These are phyloP conservation scores for Cryptococcus deneoformans DNA, from an alignment of 1,284 basidiomycete species.

Conservation along the genomic window DNA sequence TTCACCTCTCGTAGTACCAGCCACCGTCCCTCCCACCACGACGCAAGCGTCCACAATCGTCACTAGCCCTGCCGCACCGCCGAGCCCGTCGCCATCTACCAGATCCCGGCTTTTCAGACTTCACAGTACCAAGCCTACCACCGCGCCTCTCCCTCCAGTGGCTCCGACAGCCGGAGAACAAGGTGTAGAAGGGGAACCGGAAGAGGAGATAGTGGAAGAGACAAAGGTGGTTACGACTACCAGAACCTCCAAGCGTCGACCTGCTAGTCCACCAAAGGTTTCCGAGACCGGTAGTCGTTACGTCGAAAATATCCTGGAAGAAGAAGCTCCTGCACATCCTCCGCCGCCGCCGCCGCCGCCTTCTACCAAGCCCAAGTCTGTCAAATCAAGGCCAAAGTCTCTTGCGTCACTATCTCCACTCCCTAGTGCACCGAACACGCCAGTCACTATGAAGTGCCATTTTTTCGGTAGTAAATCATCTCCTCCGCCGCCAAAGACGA, in stretches of 20 bases:
- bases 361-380: constrained; percentile 1
- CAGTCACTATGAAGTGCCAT: not conserved
- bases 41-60: not conserved
- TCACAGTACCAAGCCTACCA: constrained; percentile 2
- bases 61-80: not conserved
- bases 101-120: not conserved
- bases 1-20: constrained; percentile 10
- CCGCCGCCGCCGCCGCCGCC: not conserved
- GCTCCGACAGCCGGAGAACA: not conserved
- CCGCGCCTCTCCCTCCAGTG: not conserved
- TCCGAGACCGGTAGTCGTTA: constrained; percentile 6
- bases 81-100: not conserved
- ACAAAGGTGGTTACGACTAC: constrained; percentile 14
- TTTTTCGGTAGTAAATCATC: not conserved
- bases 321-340: not conserved
- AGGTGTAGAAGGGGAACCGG: not conserved
- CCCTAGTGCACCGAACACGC: not conserved
- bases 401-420: not conserved
- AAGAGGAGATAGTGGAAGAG: constrained; percentile 13
- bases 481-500: constrained; percentile 2
- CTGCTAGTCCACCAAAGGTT: constrained; percentile 1
- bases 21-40: constrained; percentile 4
- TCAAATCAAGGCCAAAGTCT: constrained; percentile 1
- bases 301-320: constrained; percentile 8
- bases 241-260: not conserved